Conservation (phyloP, 2,329 filamentous ascomycete species). For the Verticillium zaregamsianum region DNA sequence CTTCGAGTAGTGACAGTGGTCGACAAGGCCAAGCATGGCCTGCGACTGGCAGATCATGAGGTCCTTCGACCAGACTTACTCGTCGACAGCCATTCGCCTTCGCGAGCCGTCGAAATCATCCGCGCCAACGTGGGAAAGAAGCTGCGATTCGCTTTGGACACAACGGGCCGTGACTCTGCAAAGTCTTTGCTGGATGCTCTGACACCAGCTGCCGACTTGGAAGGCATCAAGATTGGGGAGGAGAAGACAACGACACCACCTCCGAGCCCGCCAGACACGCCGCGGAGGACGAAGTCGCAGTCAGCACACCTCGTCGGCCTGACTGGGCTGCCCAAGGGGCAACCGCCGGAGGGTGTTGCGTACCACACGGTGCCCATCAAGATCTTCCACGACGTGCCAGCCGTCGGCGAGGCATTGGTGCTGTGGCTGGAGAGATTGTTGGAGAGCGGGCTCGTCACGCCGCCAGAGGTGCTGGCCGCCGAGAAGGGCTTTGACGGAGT, state of each 20-base stretch:
- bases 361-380: slow-evolving; percentile 72
- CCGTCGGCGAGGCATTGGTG: slow-evolving; percentile 58
- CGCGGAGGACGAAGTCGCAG: slow-evolving; percentile 19
- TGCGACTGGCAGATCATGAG: slow-evolving; percentile 44
- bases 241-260: slow-evolving; percentile 16
- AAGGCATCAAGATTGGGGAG: background rate
- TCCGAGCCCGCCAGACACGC: slow-evolving; percentile 32
- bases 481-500: slow-evolving; percentile 61
- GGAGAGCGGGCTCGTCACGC: slow-evolving; percentile 42
- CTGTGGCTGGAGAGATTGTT: slow-evolving; percentile 66
- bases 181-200: slow-evolving; percentile 52
- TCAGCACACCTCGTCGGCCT: slow-evolving; percentile 60
- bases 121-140: slow-evolving; percentile 50
- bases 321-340: slow-evolving; percentile 60
- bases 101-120: slow-evolving; percentile 63
- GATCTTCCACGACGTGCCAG: slow-evolving; percentile 64
- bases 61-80: slow-evolving; percentile 54
- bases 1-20: slow-evolving; percentile 62
- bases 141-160: slow-evolving; percentile 66
- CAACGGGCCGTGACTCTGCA: slow-evolving; percentile 61
- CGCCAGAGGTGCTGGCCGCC: slow-evolving; percentile 63
- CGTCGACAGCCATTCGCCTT: slow-evolving; percentile 63
- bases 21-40: slow-evolving; percentile 63
- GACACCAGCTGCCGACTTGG: slow-evolving; percentile 16
- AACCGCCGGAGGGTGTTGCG: slow-evolving; percentile 36